Evolutionary conservation across 345 rosid species (phyloP).

Genomic region (Conringia planisiliqua): DNA sequence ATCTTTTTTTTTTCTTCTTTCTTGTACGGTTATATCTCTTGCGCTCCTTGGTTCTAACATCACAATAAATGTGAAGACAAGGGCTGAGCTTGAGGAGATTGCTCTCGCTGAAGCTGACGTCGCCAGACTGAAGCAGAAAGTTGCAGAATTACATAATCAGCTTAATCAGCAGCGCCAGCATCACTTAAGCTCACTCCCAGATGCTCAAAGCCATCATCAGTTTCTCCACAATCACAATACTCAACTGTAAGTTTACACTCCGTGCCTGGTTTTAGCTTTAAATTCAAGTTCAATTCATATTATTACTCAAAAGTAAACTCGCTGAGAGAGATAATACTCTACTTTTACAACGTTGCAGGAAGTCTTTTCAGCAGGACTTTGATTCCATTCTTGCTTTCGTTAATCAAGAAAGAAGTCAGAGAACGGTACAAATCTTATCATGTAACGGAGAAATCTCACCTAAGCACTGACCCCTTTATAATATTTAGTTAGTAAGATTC

Average conservation of each 20-base stretch:
- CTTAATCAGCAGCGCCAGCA: constrained; percentile 90
- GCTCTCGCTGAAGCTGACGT: constrained; percentile 99
- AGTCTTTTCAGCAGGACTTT: constrained; percentile 86
- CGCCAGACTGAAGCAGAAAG: constrained; percentile 94
- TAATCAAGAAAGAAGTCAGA: constrained; percentile 84
- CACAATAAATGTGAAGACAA: constrained; percentile 58
- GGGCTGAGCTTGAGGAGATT: constrained; percentile 99
- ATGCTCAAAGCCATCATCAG: constrained; percentile 82
- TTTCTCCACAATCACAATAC: constrained; percentile 68
- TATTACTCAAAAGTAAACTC: neutral
- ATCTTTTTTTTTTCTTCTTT: neutral
- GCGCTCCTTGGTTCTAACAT: constrained; percentile 29
- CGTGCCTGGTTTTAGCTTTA: neutral
- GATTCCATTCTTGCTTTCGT: constrained; percentile 83
- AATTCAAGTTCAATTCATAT: neutral
- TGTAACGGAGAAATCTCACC: neutral
- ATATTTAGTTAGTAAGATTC: neutral
- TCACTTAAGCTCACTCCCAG: constrained; percentile 78
- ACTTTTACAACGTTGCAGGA: constrained; percentile 46
- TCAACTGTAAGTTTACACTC: constrained; percentile 64
- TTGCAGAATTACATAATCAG: constrained; percentile 93
- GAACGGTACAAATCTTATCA: constrained; percentile 40
- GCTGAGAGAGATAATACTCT: neutral
- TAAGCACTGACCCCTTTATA: neutral
- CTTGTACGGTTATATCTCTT: constrained; percentile 5